Percentiles rank a stretch among this genome's conserved stretches.
These are phyloP conservation scores for Leccinum olivaceopallidum DNA, from an alignment of 768 basidiomycete species.

Conservation along the genomic window DNA sequence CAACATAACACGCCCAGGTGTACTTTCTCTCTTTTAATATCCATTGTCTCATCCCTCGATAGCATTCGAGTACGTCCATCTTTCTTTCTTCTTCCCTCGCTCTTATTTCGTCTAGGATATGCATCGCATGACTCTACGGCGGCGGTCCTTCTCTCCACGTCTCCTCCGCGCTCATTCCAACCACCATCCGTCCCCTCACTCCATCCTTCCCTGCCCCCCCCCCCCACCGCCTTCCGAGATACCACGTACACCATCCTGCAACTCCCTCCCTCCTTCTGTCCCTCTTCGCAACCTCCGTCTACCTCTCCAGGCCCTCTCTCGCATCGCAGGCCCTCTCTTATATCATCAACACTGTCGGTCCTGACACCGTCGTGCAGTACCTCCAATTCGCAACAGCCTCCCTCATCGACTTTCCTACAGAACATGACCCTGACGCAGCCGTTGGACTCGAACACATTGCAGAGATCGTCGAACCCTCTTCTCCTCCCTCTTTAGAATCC, in stretches of 20 bases:
- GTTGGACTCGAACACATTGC: slow-evolving; percentile 73
- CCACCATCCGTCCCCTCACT: slow-evolving; percentile 67
- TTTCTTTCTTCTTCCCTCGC: neutral
- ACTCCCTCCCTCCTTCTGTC: slow-evolving; percentile 83
- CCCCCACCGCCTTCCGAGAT: slow-evolving; percentile 24
- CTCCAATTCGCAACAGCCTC: slow-evolving; percentile 81
- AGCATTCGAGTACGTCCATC: slow-evolving; percentile 83
- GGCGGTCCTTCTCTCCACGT: slow-evolving; percentile 77
- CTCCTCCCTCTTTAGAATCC: slow-evolving; percentile 21
- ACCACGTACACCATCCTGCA: slow-evolving; percentile 65
- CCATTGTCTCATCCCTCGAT: slow-evolving; percentile 14
- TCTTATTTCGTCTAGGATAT: slow-evolving; percentile 53
- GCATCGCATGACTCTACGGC: slow-evolving; percentile 85
- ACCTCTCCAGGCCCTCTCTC: slow-evolving; percentile 78
- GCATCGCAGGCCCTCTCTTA: slow-evolving; percentile 71
- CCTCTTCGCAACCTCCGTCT: slow-evolving; percentile 82
- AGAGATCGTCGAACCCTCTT: slow-evolving; percentile 35
- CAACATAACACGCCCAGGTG: slow-evolving; percentile 87
- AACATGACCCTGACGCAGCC: slow-evolving; percentile 54
- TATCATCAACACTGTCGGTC: slow-evolving; percentile 45
- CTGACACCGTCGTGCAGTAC: slow-evolving; percentile 62
- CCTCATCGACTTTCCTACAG: slow-evolving; percentile 47
- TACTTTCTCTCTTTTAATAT: slow-evolving; percentile 26
- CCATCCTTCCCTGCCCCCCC: slow-evolving; percentile 48
- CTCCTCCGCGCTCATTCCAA: slow-evolving; percentile 63